These are phyloP conservation scores for Avena atlantica DNA, from an alignment of 176 grass and related monocot genomes.

Conservation along the genomic window DNA sequence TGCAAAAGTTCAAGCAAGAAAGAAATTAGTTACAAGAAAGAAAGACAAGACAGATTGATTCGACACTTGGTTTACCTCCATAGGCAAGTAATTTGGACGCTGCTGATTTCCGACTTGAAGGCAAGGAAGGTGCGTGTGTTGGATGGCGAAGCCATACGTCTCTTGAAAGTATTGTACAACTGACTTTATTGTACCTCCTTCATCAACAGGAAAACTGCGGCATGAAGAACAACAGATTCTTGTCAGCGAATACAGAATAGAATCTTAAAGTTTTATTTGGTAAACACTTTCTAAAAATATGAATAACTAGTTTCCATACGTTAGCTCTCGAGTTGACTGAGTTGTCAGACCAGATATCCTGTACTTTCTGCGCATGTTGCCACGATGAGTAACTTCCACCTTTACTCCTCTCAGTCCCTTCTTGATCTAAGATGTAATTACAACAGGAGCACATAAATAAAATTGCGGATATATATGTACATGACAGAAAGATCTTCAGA, in stretches of 20 bases:
- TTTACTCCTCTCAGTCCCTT: conserved; percentile 86
- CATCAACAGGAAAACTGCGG: conserved; percentile 83
- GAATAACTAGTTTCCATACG: conserved; percentile 47
- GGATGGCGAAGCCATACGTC: conserved; percentile 84
- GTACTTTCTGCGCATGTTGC: conserved; percentile 90
- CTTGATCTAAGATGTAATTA: conserved; percentile 61
- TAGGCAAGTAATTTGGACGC: conserved; percentile 93
- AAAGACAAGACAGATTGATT: background rate
- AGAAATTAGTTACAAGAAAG: conserved; percentile 9
- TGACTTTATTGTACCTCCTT: conserved; percentile 80
- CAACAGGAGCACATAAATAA: conserved; percentile 17
- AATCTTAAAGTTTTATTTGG: conserved; percentile 8
- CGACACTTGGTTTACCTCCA: conserved; percentile 66
- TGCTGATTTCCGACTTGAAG: conserved; percentile 90
- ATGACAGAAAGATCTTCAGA: background rate
- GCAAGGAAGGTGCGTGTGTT: conserved; percentile 89
- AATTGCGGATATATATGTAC: background rate
- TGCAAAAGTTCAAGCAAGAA: background rate
- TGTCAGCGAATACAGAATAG: background rate
- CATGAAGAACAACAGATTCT: conserved; percentile 13
- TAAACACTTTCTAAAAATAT: background rate
- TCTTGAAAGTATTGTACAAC: conserved; percentile 98
- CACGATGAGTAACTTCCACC: conserved; percentile 88
- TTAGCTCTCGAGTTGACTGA: conserved; percentile 86
- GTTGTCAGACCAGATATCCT: conserved; percentile 77